These are phyloP conservation scores for Dendrostoma leiphaemia DNA, from an alignment of 2,329 filamentous ascomycete genomes.

Conservation along the genomic window DNA sequence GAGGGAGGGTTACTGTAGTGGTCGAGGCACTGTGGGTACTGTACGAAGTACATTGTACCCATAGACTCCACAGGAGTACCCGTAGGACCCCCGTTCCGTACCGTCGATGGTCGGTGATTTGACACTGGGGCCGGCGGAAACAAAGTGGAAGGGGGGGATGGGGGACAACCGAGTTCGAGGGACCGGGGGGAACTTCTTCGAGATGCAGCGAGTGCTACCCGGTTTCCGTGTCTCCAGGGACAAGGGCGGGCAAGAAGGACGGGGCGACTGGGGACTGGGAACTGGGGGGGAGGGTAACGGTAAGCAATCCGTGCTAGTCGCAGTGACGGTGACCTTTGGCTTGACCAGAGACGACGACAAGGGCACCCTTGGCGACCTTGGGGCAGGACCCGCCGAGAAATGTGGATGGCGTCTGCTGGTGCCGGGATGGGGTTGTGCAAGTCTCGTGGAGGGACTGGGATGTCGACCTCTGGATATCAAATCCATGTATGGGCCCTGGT, in stretches of 20 bases:
- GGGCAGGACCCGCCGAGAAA: constrained; percentile 14
- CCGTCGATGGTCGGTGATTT: background rate
- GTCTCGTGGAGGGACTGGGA: constrained; percentile 18
- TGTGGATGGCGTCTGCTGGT: constrained; percentile 16
- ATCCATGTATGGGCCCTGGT: background rate
- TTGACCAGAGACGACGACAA: constrained; percentile 9
- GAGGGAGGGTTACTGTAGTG: background rate
- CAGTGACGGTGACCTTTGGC: too few relatives aligned
- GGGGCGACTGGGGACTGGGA: background rate
- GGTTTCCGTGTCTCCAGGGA: constrained; percentile 7
- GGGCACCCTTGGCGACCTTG: constrained; percentile 10
- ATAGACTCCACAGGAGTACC: background rate
- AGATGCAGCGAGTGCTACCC: constrained; percentile 1
- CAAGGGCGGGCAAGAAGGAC: background rate
- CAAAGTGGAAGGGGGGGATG: background rate
- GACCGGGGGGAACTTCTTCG: too few relatives aligned
- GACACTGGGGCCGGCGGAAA: background rate
- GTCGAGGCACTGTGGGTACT: background rate
- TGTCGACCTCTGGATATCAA: too few relatives aligned
- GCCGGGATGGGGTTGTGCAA: constrained; percentile 10
- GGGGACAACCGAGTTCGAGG: too few relatives aligned
- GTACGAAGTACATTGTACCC: background rate
- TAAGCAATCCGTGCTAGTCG: too few relatives aligned
- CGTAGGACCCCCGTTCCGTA: background rate
- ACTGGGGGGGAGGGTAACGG: too few relatives aligned